Evolutionary conservation across 1,284 basidiomycete genomes (phyloP), one percentile per base, ranked within the genome.

Genomic region (Fomitopsis schrenkii): DNA sequence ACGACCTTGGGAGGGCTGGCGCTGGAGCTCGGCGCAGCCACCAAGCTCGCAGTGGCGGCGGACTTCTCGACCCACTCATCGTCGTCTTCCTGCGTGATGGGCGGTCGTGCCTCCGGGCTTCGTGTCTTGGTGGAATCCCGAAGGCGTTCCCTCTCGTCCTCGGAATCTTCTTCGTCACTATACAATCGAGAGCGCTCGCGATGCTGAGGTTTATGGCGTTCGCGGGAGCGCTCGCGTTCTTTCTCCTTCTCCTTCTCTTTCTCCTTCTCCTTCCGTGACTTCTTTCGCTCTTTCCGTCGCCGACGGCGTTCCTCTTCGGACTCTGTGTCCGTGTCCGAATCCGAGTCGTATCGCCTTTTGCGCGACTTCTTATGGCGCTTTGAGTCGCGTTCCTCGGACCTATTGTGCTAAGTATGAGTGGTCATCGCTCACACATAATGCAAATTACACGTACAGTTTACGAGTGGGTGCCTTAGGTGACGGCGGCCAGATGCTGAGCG

Each of bases 401-500:
- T 90, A 62, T 54, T 14, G 19, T 28, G 10, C 7, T 17, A 38
- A 56, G 58, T 40, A 30, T 5, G 50, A 50, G 22, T 33, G 3
- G 35, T 17, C 15, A 33, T 28, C 40, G 15, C 6, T 10, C 12
- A 48, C 59, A 48, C 41, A 28, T 33, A 17, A 22, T 22, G 22
- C 22, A 22, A 22, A 22, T 22, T 22, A 55, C 45, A 80, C 88
- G 56, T 76, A 93, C 90, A 83, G 66, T 59, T 77, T 74, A 33
- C 85, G 80, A 57, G 80, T 75, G 58, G 85, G 83, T 30, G 81
- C 83, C 67, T 90, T 89, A 0, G 95, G 95, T 3, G 94, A 96
- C 1, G 85, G 75, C 0, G 95, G 95, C 95, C 95, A 97, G 55
- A 95, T 82, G 65, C 83, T 83, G 2, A 91, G 72, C 5, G 81